Base-by-base conservation (phyloP, 169 alveolate genomes). In the Fabrea salina region DNA sequence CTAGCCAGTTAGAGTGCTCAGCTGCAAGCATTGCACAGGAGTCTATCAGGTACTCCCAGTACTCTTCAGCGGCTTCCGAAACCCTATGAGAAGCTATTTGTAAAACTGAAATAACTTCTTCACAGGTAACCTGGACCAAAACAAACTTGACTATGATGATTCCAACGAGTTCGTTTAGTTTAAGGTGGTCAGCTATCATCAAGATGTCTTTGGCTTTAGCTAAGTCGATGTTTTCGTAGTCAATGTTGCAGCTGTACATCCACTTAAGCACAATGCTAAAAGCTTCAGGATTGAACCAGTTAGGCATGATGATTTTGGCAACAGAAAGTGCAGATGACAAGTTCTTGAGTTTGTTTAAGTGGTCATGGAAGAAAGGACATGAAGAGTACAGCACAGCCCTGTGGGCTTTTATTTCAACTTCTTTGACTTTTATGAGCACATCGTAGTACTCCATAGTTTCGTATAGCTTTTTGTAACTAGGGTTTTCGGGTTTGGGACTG, bases 371-470 rank as follows among this genome's bases (percentile, higher is more conserved):
- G 37, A 30, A 44, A 13, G 37, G 43, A 13, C 67, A 25, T 4
- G 59, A 19, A 27, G 59, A 43, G 25, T 22, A 70, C 49, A 70
- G 27, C 16, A 70, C 79, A 13, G 66, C 79, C 37, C 49, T 70
- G 32, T 70, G 79, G 0, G 79, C 79, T 70, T 70, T 70, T 7
- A 70, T 27, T 5, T 70, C 79, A 3, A 50, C 37, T 16, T 70
- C 66, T 49, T 49, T 70, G 5, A 70, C 79, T 30, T 27, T 43
- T 19, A 70, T 13, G 25, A 70, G 19, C 8, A 50, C 44, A 30
- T 70, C 79, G 49, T 19, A 47, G 49, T 47, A 49, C 16, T 70
- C 79, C 79, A 70, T 70, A 4, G 59, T 44, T 8, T 41, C 43
- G 27, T 27, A 70, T 22, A 70, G 19, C 22, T 22, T 47, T 44